Base-by-base conservation (phyloP, 2,329 filamentous ascomycete species). In the Paecilomyces fulvus region DNA sequence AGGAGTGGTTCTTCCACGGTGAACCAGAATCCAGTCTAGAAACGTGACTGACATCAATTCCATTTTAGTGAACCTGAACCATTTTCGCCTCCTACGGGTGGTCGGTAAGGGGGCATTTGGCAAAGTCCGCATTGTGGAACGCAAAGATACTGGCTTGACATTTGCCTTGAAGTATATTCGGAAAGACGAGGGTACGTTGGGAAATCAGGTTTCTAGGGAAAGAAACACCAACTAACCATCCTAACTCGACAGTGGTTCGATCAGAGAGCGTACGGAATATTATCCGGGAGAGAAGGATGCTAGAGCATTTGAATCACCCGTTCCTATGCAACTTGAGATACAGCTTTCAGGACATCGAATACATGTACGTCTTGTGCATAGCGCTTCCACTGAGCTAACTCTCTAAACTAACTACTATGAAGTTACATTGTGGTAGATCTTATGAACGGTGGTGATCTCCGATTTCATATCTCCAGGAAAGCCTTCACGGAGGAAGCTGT, bases 321-420 rank as follows among this genome's bases (percentile, higher is more conserved):
- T 99, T 97, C 73, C 88, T 99, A 64, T 97, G 92, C 79, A 99
- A 99, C 74, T 79, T 99, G 79, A 89, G 94, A 67, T 99, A 97
- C 77, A 96, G 92, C 76, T 99, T 99, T 71, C 94, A 99, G 76
- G 94, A 99, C 74, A 91, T 97, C 66, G 94, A 99, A 74, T 99
- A 99, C 76, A 88, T 99, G 90, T 96, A 80, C 68, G 89, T 73
- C 30, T 54, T 48, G 55, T n/a, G 43, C 20, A 49, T 37, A 37
- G 25, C 30, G 52, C 43, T 37, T 52, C 46, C 48, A 31, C 51
- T 5, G 3, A n/a, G n/a, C n/a, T 17, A 6, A n/a, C 25, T 53
- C 51, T 17, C 28, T 12, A 30, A 28, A 56, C 65, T 75, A 61
- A 71, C 63, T 31, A 6, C 37, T 49, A n/a, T 54, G 20, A 70